phyloP scores from a whole-genome alignment of 1,284 basidiomycete species.

The Sporisorium sorghi region DNA sequence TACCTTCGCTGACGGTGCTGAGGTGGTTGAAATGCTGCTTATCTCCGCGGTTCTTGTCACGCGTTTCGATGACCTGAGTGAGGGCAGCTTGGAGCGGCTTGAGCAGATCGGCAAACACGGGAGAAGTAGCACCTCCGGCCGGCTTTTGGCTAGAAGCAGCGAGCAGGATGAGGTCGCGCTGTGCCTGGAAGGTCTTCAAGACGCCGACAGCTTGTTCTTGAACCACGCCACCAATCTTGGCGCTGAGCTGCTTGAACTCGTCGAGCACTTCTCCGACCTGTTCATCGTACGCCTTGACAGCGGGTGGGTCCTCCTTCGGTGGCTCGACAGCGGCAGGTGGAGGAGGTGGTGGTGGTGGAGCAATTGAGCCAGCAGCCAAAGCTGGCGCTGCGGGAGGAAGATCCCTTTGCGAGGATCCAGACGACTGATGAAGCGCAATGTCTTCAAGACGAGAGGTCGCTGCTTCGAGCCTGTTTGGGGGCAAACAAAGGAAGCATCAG shows the following conservation, averaged over 20 bases:
- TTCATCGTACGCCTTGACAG: slow-evolving; percentile 81
- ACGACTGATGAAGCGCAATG: slow-evolving; percentile 74
- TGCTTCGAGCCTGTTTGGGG: slow-evolving; percentile 75
- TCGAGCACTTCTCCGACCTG: slow-evolving; percentile 79
- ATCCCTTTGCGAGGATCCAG: slow-evolving; percentile 28
- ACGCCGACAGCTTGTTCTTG: slow-evolving; percentile 77
- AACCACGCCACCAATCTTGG: slow-evolving; percentile 79
- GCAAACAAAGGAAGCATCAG: slow-evolving; percentile 7
- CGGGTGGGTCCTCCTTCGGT: slow-evolving; percentile 72
- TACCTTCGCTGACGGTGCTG: slow-evolving; percentile 83
- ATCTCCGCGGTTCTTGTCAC: slow-evolving; percentile 84
- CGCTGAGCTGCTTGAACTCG: slow-evolving; percentile 80
- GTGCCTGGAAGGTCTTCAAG: slow-evolving; percentile 77
- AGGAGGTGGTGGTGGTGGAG: slow-evolving; percentile 31
- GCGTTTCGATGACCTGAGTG: slow-evolving; percentile 80
- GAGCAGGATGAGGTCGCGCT: slow-evolving; percentile 78
- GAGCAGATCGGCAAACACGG: slow-evolving; percentile 76
- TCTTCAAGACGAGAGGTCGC: slow-evolving; percentile 95
- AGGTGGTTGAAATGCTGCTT: slow-evolving; percentile 86
- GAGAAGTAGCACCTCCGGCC: slow-evolving; percentile 74
- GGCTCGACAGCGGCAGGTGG: slow-evolving; percentile 31
- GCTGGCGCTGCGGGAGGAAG: slow-evolving; percentile 24
- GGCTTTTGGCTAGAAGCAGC: slow-evolving; percentile 81
- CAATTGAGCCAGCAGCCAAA: slow-evolving; percentile 29
- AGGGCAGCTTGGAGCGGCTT: slow-evolving; percentile 81